Base-by-base conservation (phyloP, 441 rosid genomes). In the Euphorbia corollata region DNA sequence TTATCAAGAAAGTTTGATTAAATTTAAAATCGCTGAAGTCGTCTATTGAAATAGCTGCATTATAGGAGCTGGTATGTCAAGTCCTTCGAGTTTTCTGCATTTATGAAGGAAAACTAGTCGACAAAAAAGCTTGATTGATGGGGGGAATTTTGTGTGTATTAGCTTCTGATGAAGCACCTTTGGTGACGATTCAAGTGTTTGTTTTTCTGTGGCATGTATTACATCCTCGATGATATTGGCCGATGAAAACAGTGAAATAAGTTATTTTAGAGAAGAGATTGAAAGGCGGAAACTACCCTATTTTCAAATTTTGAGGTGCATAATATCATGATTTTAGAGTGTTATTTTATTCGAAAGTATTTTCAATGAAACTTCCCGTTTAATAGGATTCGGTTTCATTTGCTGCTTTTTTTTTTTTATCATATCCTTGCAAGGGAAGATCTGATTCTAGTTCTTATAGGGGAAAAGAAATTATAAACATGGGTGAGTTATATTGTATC, bases 1-100 rank as follows among this genome's bases (percentile, higher is more conserved):
- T 89, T 57, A 92, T 91, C 68, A 91, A 91, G 76, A 90, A 87
- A 84, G 91, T 91, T 71, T 93, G 83, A 77, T 39, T 47, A 9
- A 18, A 34, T 45, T 54, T 30, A 39, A 20, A 32, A 18, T 13
- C 54, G 30, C 24, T 3, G 19, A 41, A 2, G 47, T 41, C 41
- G 5, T 68, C 9, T 23, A 10, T 24, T 16, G 24, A 41, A 47
- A 24, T 45, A 6, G 30, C 23, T 24, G 12, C 27, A 20, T 22
- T 41, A 19, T 0, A 18, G 38, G 45, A 63, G 61, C 63, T 23
- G 55, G 9, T 45, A 0, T 34, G 38, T 8, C 18, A 32, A 15
- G 47, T 41, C 16, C 23, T 20, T 27, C 55, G 15, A 10, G 20
- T 54, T 63, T 34, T 61, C 23, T 38, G 61, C 55, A 23, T n/a